These are phyloP conservation scores for Purpureocillium lavendulum DNA, from an alignment of 2,329 filamentous ascomycete genomes.

Conservation along the genomic window DNA sequence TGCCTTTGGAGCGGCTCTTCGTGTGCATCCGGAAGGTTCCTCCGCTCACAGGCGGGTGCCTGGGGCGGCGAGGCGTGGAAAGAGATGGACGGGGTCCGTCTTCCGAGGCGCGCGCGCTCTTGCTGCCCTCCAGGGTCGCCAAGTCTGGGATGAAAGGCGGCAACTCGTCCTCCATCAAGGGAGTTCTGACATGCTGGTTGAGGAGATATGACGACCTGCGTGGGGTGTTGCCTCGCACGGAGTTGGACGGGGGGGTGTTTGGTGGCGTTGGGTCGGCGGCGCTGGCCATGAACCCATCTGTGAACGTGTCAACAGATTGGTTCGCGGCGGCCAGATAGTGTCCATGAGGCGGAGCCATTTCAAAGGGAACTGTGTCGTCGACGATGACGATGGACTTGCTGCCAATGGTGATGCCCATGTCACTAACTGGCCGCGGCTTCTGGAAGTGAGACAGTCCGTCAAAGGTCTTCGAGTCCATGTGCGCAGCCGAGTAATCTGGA, in stretches of 20 bases:
- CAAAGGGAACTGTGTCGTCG: slow-evolving; percentile 51
- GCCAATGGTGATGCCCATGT: slow-evolving; percentile 60
- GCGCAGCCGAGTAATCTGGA: slow-evolving; percentile 33
- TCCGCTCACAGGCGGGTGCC: slow-evolving; percentile 17
- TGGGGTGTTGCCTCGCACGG: slow-evolving; percentile 33
- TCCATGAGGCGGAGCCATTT: slow-evolving; percentile 41
- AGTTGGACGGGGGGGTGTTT: slow-evolving; percentile 46
- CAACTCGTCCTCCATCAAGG: slow-evolving; percentile 28
- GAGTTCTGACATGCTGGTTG: slow-evolving; percentile 34
- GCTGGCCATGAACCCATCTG: slow-evolving; percentile 39
- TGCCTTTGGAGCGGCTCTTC: slow-evolving; percentile 39
- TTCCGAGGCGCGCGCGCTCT: slow-evolving; percentile 19
- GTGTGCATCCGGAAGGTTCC: slow-evolving; percentile 27
- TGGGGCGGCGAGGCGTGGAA: slow-evolving; percentile 15
- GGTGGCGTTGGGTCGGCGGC: slow-evolving; percentile 51
- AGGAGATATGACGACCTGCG: slow-evolving; percentile 48
- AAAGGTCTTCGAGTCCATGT: slow-evolving; percentile 30
- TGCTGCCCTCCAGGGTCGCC: slow-evolving; percentile 25
- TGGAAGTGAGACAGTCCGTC: slow-evolving; percentile 23
- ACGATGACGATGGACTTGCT: slow-evolving; percentile 89
- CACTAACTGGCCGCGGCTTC: slow-evolving; percentile 36
- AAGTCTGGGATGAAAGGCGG: slow-evolving; percentile 41
- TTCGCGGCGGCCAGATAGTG: slow-evolving; percentile 30
- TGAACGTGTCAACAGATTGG: slow-evolving; percentile 43
- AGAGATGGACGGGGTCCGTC: slow-evolving; percentile 23